Conservation (phyloP, 2,329 filamentous ascomycete species). For the Didymella pinodella region DNA sequence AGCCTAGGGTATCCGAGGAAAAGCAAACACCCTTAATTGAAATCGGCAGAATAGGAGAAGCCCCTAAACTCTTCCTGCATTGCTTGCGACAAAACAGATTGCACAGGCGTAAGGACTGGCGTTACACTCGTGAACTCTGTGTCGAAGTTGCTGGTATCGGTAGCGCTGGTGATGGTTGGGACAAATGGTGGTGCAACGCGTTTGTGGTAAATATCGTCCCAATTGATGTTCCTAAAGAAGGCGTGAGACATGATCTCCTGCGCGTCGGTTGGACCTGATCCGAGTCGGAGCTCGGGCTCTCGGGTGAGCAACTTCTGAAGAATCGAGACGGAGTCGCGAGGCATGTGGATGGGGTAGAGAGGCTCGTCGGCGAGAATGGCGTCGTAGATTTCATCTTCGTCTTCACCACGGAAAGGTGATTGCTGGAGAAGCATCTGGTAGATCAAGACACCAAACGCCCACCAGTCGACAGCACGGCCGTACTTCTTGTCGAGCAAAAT, state of each 20-base stretch:
- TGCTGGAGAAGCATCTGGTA: slow-evolving; percentile 99
- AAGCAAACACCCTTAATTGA: slow-evolving; percentile 60
- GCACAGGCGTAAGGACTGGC: slow-evolving; percentile 93
- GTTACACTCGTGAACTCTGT: slow-evolving; percentile 98
- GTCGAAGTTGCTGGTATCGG: slow-evolving; percentile 99
- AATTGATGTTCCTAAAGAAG: slow-evolving; percentile 97
- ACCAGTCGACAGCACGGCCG: slow-evolving; percentile 96
- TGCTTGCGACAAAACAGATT: slow-evolving; percentile 94
- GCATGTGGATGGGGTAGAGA: slow-evolving; percentile 98
- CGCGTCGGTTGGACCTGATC: slow-evolving; percentile 93
- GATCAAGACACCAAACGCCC: slow-evolving; percentile 98
- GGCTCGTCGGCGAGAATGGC: slow-evolving; percentile 97
- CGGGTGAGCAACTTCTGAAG: slow-evolving; percentile 95
- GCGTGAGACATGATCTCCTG: slow-evolving; percentile 99
- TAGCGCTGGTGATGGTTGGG: slow-evolving; percentile 87
- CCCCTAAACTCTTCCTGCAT: slow-evolving; percentile 99
- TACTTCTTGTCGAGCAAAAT: slow-evolving; percentile 99
- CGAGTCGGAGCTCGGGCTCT: slow-evolving; percentile 90
- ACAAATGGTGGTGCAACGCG: slow-evolving; percentile 86
- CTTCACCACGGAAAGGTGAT: slow-evolving; percentile 97
- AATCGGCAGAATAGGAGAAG: slow-evolving; percentile 96
- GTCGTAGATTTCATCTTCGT: slow-evolving; percentile 99
- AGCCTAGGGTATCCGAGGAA: slow-evolving; percentile 31
- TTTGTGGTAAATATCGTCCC: slow-evolving; percentile 99
- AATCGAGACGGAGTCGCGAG: slow-evolving; percentile 95